Evolutionary conservation across 1,139 yeast species (phyloP).

Genomic region (Geotrichum reessii): DNA sequence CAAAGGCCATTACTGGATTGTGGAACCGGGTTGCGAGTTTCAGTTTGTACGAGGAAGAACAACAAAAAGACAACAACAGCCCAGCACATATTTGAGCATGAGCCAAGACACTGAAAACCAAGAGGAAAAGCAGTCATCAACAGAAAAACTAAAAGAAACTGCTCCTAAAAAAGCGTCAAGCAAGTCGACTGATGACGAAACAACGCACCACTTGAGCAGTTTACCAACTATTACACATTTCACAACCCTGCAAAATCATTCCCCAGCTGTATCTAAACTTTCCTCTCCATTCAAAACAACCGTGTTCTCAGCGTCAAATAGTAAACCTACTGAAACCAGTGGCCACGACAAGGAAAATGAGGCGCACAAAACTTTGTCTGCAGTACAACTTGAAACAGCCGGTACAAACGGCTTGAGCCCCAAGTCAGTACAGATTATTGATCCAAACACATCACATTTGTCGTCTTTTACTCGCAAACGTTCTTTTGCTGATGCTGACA

Average conservation of each 20-base stretch:
- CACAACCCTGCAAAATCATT: background rate
- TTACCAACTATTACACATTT: background rate
- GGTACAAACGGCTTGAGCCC: background rate
- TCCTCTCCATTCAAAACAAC: background rate
- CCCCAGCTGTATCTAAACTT: background rate
- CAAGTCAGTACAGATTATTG: background rate
- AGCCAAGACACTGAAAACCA: background rate
- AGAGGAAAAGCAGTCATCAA: background rate
- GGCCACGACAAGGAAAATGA: background rate
- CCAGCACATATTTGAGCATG: background rate
- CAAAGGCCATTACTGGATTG: conserved; percentile 95
- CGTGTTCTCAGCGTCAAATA: background rate
- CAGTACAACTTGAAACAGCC: background rate
- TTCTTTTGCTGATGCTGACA: conserved; percentile 9
- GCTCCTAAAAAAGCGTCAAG: background rate
- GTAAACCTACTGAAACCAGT: background rate
- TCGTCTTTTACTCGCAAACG: conserved; percentile 15
- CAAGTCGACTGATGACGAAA: background rate
- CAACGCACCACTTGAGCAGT: background rate
- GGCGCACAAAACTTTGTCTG: background rate
- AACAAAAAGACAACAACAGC: conserved; percentile 6
- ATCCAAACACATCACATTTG: background rate
- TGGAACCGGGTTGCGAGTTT: conserved; percentile 73
- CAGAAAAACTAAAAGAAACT: background rate
- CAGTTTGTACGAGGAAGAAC: conserved; percentile 57